Conservation (phyloP, 1,139 yeast genomes). For the Spathaspora sp. region DNA sequence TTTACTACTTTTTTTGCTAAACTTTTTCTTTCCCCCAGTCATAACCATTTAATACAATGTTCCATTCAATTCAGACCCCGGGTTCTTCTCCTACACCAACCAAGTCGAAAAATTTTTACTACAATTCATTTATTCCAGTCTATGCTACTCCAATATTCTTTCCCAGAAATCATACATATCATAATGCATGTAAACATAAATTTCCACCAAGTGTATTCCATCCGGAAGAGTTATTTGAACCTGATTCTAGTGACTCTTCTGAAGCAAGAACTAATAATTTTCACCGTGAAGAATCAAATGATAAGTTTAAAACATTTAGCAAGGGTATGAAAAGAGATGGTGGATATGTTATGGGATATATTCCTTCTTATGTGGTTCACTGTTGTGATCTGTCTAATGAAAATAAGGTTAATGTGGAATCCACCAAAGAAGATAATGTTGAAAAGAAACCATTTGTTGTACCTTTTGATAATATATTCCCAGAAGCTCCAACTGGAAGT, state of each 20-base stretch:
- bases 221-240: neutral
- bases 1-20: neutral
- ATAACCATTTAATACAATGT: neutral
- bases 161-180: neutral
- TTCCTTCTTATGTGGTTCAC: neutral
- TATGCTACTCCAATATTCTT: neutral
- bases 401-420: neutral
- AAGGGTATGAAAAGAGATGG: neutral
- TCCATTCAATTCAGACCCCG: neutral
- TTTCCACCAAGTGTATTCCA: neutral
- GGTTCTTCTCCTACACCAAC: too few species aligned
- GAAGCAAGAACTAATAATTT: neutral
- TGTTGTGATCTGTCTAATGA: neutral
- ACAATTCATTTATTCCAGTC: neutral
- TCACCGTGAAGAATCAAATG: neutral
- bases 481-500: neutral
- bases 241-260: neutral
- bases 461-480: neutral
- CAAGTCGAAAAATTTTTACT: neutral
- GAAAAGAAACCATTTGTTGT: neutral
- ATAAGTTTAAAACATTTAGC: neutral
- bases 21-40: neutral
- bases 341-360: neutral
- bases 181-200: neutral
- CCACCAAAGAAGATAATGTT: neutral